Base-by-base conservation (phyloP, 1,284 basidiomycete species). In the Irpex sp. region DNA sequence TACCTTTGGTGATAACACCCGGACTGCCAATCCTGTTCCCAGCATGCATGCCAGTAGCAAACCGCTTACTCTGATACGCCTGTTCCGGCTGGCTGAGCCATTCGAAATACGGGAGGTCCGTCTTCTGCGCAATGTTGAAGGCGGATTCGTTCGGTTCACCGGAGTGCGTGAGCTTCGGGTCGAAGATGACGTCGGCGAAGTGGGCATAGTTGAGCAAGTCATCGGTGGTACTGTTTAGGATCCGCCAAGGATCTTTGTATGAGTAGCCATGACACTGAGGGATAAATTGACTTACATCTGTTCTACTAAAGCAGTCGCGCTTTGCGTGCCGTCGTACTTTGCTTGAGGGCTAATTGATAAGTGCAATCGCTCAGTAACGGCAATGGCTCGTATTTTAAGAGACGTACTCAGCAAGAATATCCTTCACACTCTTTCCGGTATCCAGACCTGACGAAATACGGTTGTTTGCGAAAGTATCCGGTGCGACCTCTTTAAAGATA, bases 1-100 rank as follows among this genome's bases (percentile, higher is more conserved):
- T 15, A 61, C 61, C 56, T 26, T 17, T 19, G 7, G 56, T 39
- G 6, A 58, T 50, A 2, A 15, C 53, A 5, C 47, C 33, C 8
- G 55, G 55, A 58, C 55, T n/a, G 6, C n/a, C 17, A n/a, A 58
- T 83, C 85, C 3, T 78, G 78, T 39, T 77, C 77, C 84, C 84
- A 15, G 83, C 85, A 3, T 76, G 77, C 87, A 89, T 89, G 1
- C 85, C 86, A 57, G 81, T 81, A 17, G 85, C 87, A 66, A 89
- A 89, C 36, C 86, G 77, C 62, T 55, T 57, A 37, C 59, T 59
- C 15, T 49, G 26, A 35, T 56, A 56, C 13, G 57, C 65, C 26
- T 77, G 69, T 33, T 72, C 74, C 0, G 77, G 75, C 5, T 60
- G 63, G 5, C 71, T 71, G 39, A 68, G 68, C 62, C 66, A 79